phyloP scores from a whole-genome alignment of 352 stramenopile genomes.

The Labyrinthula sp. region DNA sequence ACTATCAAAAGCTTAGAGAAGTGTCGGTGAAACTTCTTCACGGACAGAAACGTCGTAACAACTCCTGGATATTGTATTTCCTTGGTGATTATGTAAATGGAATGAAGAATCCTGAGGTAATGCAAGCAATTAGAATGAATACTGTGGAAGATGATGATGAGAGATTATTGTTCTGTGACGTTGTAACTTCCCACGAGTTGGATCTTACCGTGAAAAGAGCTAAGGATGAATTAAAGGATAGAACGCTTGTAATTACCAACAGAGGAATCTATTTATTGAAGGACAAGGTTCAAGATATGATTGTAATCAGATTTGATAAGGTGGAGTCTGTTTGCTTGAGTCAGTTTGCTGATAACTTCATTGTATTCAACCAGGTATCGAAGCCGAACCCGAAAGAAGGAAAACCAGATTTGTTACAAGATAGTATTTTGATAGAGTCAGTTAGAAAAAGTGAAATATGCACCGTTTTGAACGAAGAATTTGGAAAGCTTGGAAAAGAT shows the following conservation, averaged over 20 bases:
- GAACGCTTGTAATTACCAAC: constrained; percentile 5
- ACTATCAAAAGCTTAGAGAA: constrained; percentile 52
- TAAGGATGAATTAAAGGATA: no score
- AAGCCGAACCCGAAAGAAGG: neutral
- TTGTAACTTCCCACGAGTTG: constrained; percentile 1
- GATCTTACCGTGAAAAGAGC: no score
- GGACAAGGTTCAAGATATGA: constrained; percentile 2
- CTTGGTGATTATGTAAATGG: constrained; percentile 20
- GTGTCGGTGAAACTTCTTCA: constrained; percentile 59
- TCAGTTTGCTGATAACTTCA: constrained; percentile 28
- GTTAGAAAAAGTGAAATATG: constrained; percentile 28
- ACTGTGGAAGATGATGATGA: no score
- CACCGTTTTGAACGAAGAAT: constrained; percentile 25
- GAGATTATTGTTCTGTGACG: constrained; percentile 8
- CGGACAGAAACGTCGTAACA: constrained; percentile 17
- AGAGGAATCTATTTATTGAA: constrained; percentile 7
- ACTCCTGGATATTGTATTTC: constrained; percentile 4
- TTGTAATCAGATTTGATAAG: neutral
- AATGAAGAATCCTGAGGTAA: constrained; percentile 13
- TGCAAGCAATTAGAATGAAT: constrained; percentile 11
- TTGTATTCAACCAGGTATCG: constrained; percentile 13
- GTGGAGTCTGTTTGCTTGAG: constrained; percentile 16
- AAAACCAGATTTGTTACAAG: no score
- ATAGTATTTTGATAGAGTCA: constrained; percentile 14
- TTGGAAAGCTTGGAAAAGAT: no score